Base-by-base conservation (phyloP, 2,329 filamentous ascomycete species). In the Claviceps spartinae region DNA sequence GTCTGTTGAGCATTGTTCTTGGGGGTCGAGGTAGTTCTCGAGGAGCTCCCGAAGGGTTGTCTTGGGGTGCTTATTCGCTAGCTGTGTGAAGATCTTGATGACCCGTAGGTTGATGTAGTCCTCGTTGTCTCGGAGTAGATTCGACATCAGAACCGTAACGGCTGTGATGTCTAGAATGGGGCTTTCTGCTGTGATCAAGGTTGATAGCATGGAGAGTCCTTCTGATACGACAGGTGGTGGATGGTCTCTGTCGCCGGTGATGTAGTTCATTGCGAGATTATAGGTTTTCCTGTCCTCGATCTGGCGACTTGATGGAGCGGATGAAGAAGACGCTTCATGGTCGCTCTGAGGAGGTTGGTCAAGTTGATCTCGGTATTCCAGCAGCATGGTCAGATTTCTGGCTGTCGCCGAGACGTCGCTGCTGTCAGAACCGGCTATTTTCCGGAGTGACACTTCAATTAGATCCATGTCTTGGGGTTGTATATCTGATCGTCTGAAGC, bases 101-200 rank as follows among this genome's bases (percentile, higher is more conserved):
- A 81, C 77, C n/a, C 79, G 75, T 2, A 84, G 69, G 59, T 85
- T 84, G 54, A 88, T 81, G 61, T 83, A 89, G 52, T 86, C 83
- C 52, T 88, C 85, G 5, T 74, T 70, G 48, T 86, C 82, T 54
- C 76, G 74, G 1, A 88, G 69, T 0, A 87, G 71, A 9, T 76
- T 79, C 1, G 81, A 79, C 50, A 88, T 70, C 1, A 86, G 71
- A 5, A 83, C 76, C 0, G 84, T 69, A 3, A 81, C 71, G 1
- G 81, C 76, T 0, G 79, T 79, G n/a, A 88, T 74, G 60, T 88
- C 83, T 16, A 88, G 63, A 9, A 83, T 69, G 0, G 81, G 65
- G 43, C 79, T 79, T 41, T 71, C 68, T 0, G 74, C 64, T 24
- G 71, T 57, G 41, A 88, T 75, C 8, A 88, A 69, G 2, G 63